phyloP scores from a whole-genome alignment of 2,329 filamentous ascomycete genomes.

The Penicillium sp. region DNA sequence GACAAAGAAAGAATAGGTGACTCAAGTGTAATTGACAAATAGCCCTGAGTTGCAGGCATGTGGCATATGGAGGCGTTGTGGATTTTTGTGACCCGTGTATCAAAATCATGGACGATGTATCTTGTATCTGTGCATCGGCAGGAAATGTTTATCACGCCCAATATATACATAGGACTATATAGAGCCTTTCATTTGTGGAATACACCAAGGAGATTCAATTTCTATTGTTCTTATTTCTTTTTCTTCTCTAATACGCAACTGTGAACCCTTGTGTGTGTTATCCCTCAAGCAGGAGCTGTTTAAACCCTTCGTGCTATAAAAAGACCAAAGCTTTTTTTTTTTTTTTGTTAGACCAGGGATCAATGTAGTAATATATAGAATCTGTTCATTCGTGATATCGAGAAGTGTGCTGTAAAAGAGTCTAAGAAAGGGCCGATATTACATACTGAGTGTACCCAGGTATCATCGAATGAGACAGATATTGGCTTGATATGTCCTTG shows the following conservation, averaged over 20 bases:
- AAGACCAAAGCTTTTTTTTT: too few species aligned
- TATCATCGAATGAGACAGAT: background rate
- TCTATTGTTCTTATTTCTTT: too few species aligned
- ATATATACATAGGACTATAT: constrained; percentile 1
- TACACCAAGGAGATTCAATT: background rate
- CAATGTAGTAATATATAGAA: too few species aligned
- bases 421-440: too few species aligned
- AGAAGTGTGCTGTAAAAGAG: too few species aligned
- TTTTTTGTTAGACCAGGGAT: too few species aligned
- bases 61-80: constrained; percentile 20
- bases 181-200: constrained; percentile 4
- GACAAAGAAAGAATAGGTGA: constrained; percentile 2
- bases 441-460: too few species aligned
- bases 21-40: background rate
- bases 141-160: background rate
- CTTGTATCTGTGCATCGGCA: constrained; percentile 6
- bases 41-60: constrained; percentile 1
- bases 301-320: too few species aligned
- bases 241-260: background rate
- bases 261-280: background rate
- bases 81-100: constrained; percentile 11
- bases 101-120: constrained; percentile 9
- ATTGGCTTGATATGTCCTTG: background rate
- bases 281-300: background rate
- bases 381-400: too few species aligned